A percentile compares a stretch with the other conserved stretches of the same genome.
These are phyloP conservation scores for Actinomortierella wolfii DNA, from an alignment of 371 early-diverging fungal species.

Conservation along the genomic window DNA sequence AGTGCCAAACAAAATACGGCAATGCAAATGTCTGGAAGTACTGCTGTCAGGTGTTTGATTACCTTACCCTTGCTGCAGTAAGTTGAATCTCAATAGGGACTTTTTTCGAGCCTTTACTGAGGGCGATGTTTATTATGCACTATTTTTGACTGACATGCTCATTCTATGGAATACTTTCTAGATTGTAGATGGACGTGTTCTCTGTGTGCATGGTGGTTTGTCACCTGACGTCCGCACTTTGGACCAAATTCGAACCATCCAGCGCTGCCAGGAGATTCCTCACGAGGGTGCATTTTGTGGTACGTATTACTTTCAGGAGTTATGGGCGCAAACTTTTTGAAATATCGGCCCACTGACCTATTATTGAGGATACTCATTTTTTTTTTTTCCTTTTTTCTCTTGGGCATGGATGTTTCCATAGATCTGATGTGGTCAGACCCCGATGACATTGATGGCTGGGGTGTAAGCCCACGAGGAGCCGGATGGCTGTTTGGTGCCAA, in stretches of 20 bases:
- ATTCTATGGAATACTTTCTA: conserved; percentile 16
- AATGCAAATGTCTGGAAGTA: conserved; percentile 99
- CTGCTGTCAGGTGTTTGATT: conserved; percentile 99
- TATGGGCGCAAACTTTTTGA: no score
- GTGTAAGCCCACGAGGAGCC: conserved; percentile 97
- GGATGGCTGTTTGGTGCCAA: conserved; percentile 99
- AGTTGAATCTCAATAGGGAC: conserved; percentile 21
- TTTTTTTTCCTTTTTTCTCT: conserved; percentile 7
- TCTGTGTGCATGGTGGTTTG: conserved; percentile 99
- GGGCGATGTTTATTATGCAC: neutral
- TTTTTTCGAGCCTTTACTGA: neutral
- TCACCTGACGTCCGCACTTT: conserved; percentile 97
- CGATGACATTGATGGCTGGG: conserved; percentile 98
- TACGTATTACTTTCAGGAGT: no score
- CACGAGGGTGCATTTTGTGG: conserved; percentile 99
- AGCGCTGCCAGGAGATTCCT: conserved; percentile 98
- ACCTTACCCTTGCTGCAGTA: conserved; percentile 96
- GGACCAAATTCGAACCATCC: conserved; percentile 97
- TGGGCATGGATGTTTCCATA: conserved; percentile 20
- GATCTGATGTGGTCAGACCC: conserved; percentile 99
- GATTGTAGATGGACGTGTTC: conserved; percentile 90
- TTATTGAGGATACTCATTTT: neutral
- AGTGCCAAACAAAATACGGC: conserved; percentile 97
- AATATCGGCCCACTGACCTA: no score
- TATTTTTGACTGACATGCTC: neutral